A percentile compares a stretch with the other conserved stretches of the same genome.
phyloP scores from a whole-genome alignment of 2,329 filamentous ascomycete species.

The Botrytis aclada region DNA sequence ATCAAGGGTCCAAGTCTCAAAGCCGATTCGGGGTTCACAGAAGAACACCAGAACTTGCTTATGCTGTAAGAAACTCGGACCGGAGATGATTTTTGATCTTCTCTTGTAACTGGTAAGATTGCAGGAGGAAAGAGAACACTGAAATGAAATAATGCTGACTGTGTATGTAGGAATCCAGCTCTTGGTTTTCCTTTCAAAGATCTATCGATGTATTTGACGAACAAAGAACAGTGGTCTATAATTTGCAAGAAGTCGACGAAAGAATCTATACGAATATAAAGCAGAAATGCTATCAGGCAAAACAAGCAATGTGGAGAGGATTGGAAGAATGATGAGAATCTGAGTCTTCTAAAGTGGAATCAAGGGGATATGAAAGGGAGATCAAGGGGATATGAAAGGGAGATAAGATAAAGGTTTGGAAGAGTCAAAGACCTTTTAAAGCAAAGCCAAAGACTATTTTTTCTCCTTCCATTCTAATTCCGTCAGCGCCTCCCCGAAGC shows the following conservation, averaged over 20 bases:
- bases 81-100: background rate
- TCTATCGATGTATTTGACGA: background rate
- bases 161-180: slow-evolving; percentile 33
- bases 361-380: slow-evolving; percentile 19
- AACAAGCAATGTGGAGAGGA: background rate
- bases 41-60: background rate
- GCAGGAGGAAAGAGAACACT: background rate
- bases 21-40: background rate
- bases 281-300: background rate
- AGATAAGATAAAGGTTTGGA: slow-evolving; percentile 14
- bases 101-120: background rate
- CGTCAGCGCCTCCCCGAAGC: slow-evolving; percentile 8
- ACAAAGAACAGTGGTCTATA: slow-evolving; percentile 1
- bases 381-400: slow-evolving; percentile 22
- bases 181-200: slow-evolving; percentile 33
- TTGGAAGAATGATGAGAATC: slow-evolving; percentile 10
- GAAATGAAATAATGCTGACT: slow-evolving; percentile 14
- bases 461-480: slow-evolving; percentile 10
- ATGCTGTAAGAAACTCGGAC: slow-evolving; percentile 4
- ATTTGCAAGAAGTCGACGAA: background rate
- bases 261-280: background rate
- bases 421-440: slow-evolving; percentile 22
- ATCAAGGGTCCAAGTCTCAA: background rate
- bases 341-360: background rate
- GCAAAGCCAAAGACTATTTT: slow-evolving; percentile 9